Base-by-base conservation (phyloP, 1,284 basidiomycete species). In the Cryptococcus wingfieldii region DNA sequence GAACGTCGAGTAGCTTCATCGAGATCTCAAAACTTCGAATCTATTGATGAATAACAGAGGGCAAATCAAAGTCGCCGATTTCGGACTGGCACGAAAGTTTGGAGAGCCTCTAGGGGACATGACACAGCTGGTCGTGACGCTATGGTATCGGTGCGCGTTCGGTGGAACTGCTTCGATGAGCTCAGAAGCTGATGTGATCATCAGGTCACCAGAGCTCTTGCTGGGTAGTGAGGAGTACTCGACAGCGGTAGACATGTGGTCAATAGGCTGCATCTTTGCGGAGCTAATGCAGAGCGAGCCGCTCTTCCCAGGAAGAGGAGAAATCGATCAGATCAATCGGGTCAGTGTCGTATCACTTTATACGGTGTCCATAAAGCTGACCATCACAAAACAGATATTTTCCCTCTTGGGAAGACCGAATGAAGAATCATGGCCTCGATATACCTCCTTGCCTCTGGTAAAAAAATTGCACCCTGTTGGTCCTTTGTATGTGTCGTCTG, bases 31-130 rank as follows among this genome's bases (percentile, higher is more conserved):
- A 77, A 98, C 95, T 9, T 94, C 90, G 63, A 99, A 99, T 71
- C 77, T 99, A 47, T 82, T 99, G 44, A 95, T 99, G 94, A 97
- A 98, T 76, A 99, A 99, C 74, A 85, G 95, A 5, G 96, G 96
- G 0, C 91, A 88, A 47, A 94, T 99, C 76, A 99, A 98, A 71
- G 90, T 99, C 8, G 96, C 95, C 5, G 96, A 99, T 77, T 99
- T 99, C 75, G 96, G 96, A 4, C 83, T 98, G 38, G 96, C 96
- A 18, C 81, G 96, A 66, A 85, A 91, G 56, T 98, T 90, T 73
- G 94, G 95, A 37, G 96, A 98, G 74, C 94, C 96, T 4, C 82
- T 95, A 2, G 91, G 91, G 7, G 90, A 93, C 18, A 87, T 99
- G 84, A 99, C 96, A 4, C 91, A 94, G 69, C 82, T 98, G 14